Base-by-base conservation (phyloP, 2,329 filamentous ascomycete genomes). In the Botrytis byssoidea region DNA sequence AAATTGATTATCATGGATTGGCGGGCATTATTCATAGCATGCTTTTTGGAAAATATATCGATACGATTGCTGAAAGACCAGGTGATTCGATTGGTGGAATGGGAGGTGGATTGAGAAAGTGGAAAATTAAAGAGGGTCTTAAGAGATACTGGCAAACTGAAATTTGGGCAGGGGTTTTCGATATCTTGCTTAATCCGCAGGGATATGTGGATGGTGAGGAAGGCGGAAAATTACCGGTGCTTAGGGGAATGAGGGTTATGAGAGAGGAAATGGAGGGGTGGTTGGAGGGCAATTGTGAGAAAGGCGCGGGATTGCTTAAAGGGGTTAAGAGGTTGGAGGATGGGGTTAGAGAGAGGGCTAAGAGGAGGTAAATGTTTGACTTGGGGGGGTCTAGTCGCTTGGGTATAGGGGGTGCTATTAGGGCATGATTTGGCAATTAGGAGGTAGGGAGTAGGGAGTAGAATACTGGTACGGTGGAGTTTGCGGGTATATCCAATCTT, bases 131-230 rank as follows among this genome's bases (percentile, higher is more conserved):
- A 70, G 95, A 98, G 83, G 89, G 86, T 22, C 84, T 98, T 75
- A 99, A 99, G 85, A 85, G 96, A 63, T 99, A 99, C 83, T 99
- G 96, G 96, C 95, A 98, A 85, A 92, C 91, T 67, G 94, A 97
- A 68, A 89, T 98, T 63, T 99, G 96, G 96, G 83, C 81, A 3
- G 90, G 92, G 74, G 90, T 92, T 66, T 97, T 99, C 82, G 92
- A 95, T 77, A 79, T 98, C 74, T 83, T 98, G 77, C 85, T 99
- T 61, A 99, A 99, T 82, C 95, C 95, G 0, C 86, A 88, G 3
- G 86, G 86, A 74, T 90, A 91, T 82, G 82, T 88, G n/a, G 87
- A 88, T 16, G 84, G 81, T 1, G 94, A 95, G 82, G 90, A 90
- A 42, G 89, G 86, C 1, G 83, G 81, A n/a, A 87, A 83, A 77